These are phyloP conservation scores for Boletus eberwhitei DNA, from an alignment of 768 basidiomycete genomes.

Conservation along the genomic window DNA sequence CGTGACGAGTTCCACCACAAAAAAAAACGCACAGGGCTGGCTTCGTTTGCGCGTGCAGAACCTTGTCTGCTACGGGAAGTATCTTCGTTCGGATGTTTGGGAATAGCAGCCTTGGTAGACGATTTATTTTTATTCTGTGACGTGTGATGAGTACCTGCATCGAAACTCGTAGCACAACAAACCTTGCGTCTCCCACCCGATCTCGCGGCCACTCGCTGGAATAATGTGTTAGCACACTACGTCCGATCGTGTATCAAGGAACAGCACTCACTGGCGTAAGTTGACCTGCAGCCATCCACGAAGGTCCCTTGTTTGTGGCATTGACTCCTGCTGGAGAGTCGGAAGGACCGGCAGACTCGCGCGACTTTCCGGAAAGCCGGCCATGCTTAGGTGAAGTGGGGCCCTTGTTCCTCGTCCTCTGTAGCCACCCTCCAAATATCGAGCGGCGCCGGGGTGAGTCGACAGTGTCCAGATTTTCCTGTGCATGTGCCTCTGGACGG, in stretches of 20 bases:
- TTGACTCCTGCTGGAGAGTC: neutral
- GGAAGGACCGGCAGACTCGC: neutral
- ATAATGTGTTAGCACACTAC: neutral
- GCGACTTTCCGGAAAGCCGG: no score
- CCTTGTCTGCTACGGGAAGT: no score
- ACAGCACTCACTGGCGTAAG: neutral
- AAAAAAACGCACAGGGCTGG: no score
- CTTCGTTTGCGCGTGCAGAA: no score
- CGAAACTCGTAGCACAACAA: neutral
- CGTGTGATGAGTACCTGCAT: neutral
- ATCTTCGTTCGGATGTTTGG: neutral
- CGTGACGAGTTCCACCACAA: no score
- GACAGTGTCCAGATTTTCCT: no score
- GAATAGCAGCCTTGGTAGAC: neutral
- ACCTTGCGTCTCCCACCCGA: neutral
- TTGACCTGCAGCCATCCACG: neutral
- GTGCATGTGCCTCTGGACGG: no score
- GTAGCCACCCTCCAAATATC: no score
- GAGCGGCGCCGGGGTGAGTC: no score
- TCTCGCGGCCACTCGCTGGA: neutral
- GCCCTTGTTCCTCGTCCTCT: no score
- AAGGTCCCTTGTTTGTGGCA: neutral
- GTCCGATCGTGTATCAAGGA: neutral
- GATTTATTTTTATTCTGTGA: neutral
- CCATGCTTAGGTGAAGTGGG: no score